Conservation (phyloP, 495 filamentous ascomycete species). For the Hyaloscypha finlandica region DNA sequence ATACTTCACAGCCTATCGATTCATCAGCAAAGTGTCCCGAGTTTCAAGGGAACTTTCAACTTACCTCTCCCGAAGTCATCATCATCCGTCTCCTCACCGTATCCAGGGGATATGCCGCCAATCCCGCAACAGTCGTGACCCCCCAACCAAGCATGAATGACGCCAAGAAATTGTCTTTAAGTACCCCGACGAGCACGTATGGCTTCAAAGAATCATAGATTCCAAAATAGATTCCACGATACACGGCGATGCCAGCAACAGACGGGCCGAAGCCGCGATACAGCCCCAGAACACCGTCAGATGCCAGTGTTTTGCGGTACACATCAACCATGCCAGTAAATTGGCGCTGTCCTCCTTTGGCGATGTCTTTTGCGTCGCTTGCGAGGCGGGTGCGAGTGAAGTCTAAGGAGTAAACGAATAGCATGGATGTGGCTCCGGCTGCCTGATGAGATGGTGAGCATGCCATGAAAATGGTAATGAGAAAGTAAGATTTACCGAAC, state of each 20-base stretch:
- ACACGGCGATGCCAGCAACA: constrained; percentile 97
- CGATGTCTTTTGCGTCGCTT: constrained; percentile 98
- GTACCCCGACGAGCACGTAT: constrained; percentile 84
- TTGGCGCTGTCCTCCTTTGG: constrained; percentile 95
- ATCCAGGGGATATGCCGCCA: constrained; percentile 99
- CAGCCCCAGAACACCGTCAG: constrained; percentile 97
- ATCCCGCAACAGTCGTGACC: constrained; percentile 99
- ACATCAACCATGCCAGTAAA: constrained; percentile 99
- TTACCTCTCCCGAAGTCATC: constrained; percentile 82
- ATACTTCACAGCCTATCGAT: constrained; percentile 95
- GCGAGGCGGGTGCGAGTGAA: constrained; percentile 99
- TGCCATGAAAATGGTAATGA: background rate
- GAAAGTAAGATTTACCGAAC: constrained; percentile 76
- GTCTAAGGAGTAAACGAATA: constrained; percentile 99
- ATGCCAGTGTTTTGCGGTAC: constrained; percentile 99
- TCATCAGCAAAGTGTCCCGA: background rate
- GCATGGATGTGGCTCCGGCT: constrained; percentile 98
- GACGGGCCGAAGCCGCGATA: constrained; percentile 99
- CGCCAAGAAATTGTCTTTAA: constrained; percentile 97
- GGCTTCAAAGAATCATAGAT: constrained; percentile 99
- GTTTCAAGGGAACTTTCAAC: background rate
- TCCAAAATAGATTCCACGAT: constrained; percentile 99
- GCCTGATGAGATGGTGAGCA: constrained; percentile 55
- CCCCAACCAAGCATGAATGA: constrained; percentile 98
- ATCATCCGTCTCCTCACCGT: constrained; percentile 99